A percentile compares a stretch with the other conserved stretches of the same genome.
Conservation (phyloP, 495 filamentous ascomycete species). For the Pseudomonodictys pantanalensis region DNA sequence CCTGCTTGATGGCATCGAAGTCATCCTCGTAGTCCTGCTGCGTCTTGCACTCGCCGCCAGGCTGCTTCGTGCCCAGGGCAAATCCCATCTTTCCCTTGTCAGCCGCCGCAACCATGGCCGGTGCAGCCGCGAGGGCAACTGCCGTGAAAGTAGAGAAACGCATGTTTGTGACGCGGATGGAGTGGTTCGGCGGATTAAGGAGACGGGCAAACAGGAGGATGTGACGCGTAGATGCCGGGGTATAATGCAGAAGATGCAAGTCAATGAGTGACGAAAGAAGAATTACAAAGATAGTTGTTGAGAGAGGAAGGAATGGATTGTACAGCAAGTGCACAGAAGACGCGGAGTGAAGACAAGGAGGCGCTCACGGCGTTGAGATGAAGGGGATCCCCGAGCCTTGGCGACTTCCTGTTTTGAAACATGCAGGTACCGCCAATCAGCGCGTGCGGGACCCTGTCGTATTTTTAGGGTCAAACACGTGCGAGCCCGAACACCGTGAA, state of each 20-base stretch:
- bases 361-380: conserved; percentile 1
- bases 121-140: conserved; percentile 41
- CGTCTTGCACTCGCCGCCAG: conserved; percentile 63
- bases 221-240: background rate
- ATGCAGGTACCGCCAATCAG: too few species aligned
- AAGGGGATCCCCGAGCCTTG: too few species aligned
- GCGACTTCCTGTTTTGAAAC: too few species aligned
- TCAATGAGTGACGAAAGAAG: conserved; percentile 20
- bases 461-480: too few species aligned
- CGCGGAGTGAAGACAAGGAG: conserved; percentile 6
- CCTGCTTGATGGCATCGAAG: conserved; percentile 56
- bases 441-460: too few species aligned
- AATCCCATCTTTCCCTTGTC: conserved; percentile 51
- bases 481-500: too few species aligned
- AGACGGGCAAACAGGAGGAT: background rate
- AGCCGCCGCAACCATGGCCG: conserved; percentile 44
- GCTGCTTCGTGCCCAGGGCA: conserved; percentile 53
- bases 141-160: conserved; percentile 43
- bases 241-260: background rate
- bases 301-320: conserved; percentile 16
- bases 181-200: background rate
- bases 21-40: conserved; percentile 63
- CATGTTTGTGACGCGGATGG: conserved; percentile 32
- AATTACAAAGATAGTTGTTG: background rate
- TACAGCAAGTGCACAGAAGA: conserved; percentile 9